Evolutionary conservation across 768 basidiomycete genomes (phyloP).

Genomic region (Neoboletus magnificus): DNA sequence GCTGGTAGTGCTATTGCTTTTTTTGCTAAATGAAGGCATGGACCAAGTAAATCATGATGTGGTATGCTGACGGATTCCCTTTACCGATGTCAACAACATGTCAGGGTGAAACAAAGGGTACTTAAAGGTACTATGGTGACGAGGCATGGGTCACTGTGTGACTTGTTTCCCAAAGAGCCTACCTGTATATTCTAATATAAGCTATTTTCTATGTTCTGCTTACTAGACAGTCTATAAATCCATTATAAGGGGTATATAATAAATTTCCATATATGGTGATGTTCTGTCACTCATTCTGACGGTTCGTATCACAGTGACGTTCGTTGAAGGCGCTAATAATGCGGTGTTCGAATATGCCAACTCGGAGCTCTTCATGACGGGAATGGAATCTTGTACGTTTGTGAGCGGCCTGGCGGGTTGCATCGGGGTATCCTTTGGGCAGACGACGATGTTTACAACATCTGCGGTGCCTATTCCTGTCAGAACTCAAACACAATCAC

Average conservation of each 20-base stretch:
- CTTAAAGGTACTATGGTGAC: too few species aligned
- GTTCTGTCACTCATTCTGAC: neutral
- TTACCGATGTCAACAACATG: neutral
- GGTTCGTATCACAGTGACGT: neutral
- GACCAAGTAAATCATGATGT: slow-evolving; percentile 8
- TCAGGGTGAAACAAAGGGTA: too few species aligned
- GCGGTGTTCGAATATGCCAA: neutral
- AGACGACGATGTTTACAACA: too few species aligned
- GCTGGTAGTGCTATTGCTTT: neutral
- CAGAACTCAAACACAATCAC: too few species aligned
- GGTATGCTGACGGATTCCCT: neutral
- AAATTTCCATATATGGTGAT: too few species aligned
- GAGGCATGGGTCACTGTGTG: too few species aligned
- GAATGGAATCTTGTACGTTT: neutral
- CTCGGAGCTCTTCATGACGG: neutral
- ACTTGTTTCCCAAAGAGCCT: too few species aligned
- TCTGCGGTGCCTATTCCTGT: neutral
- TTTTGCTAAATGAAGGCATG: neutral
- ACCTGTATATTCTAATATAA: too few species aligned
- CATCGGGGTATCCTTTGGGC: neutral
- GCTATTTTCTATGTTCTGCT: too few species aligned
- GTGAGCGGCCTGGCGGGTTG: neutral
- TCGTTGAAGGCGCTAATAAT: neutral
- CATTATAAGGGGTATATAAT: too few species aligned
- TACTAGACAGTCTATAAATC: too few species aligned